phyloP scores from a whole-genome alignment of 768 basidiomycete genomes.

The Lactifluus pinguis region DNA sequence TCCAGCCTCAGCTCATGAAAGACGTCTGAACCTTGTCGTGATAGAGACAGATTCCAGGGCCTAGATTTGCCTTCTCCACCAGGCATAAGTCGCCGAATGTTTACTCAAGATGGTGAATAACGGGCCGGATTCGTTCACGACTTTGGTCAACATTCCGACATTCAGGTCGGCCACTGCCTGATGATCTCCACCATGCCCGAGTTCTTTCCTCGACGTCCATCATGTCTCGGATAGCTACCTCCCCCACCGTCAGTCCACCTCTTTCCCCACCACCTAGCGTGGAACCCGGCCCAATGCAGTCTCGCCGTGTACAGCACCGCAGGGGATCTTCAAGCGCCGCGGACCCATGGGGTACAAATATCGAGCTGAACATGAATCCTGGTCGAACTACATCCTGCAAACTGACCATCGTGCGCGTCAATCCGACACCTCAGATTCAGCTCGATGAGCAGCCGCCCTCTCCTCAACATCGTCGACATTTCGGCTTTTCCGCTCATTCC shows the following conservation, averaged over 20 bases:
- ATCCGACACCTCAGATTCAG: constrained; percentile 25
- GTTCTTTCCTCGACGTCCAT: constrained; percentile 13
- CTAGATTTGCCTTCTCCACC: background rate
- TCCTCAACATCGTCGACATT: constrained; percentile 23
- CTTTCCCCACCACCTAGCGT: constrained; percentile 5
- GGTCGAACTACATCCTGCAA: constrained; percentile 49
- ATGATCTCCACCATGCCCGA: background rate
- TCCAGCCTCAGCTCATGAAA: background rate
- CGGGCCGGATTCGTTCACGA: background rate
- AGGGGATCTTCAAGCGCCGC: constrained; percentile 61
- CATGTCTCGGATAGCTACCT: constrained; percentile 9
- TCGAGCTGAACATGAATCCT: constrained; percentile 42
- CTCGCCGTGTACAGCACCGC: constrained; percentile 40
- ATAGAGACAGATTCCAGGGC: background rate
- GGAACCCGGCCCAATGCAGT: constrained; percentile 2
- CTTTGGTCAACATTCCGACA: background rate
- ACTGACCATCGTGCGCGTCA: constrained; percentile 68
- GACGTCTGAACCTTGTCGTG: background rate
- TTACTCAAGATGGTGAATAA: background rate
- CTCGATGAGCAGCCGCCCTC: constrained; percentile 31
- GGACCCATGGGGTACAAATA: constrained; percentile 58
- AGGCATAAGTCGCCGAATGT: background rate
- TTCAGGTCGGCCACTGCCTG: background rate
- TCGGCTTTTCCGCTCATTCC: constrained; percentile 22
- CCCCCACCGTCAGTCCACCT: constrained; percentile 2